Conservation (phyloP, 106 monocot species). For the Agapanthus africanus region DNA sequence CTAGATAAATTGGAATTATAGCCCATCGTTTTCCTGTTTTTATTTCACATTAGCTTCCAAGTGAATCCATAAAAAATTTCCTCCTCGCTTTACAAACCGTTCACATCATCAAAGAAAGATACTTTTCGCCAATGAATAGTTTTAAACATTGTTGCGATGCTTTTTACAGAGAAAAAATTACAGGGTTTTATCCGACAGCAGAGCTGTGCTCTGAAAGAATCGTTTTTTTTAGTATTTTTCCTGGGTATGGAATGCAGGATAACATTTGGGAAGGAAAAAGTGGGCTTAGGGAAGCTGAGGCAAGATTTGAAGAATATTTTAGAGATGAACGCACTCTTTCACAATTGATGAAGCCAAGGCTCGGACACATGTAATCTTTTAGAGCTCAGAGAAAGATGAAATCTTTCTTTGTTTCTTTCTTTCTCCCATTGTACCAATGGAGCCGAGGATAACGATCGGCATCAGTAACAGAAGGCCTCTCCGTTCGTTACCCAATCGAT, state of each 20-base stretch:
- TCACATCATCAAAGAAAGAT: background rate
- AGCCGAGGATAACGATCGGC: conserved; percentile 5
- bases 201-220: conserved; percentile 7
- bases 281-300: too few relatives aligned
- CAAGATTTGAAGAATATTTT: background rate
- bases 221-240: too few relatives aligned
- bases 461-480: too few relatives aligned
- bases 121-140: conserved; percentile 6
- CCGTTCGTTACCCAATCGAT: conserved; percentile 39
- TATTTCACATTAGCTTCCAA: background rate
- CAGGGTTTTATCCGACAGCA: background rate
- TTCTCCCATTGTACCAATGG: background rate
- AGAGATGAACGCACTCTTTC: background rate
- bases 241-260: background rate
- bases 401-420: background rate
- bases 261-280: background rate
- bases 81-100: too few relatives aligned
- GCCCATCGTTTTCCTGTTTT: too few relatives aligned
- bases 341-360: background rate
- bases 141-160: background rate
- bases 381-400: too few relatives aligned
- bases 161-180: background rate
- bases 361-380: conserved; percentile 23
- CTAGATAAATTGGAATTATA: too few relatives aligned
- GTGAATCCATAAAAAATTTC: background rate